phyloP scores from a whole-genome alignment of 345 rosid species.

The Citrus glauca region DNA sequence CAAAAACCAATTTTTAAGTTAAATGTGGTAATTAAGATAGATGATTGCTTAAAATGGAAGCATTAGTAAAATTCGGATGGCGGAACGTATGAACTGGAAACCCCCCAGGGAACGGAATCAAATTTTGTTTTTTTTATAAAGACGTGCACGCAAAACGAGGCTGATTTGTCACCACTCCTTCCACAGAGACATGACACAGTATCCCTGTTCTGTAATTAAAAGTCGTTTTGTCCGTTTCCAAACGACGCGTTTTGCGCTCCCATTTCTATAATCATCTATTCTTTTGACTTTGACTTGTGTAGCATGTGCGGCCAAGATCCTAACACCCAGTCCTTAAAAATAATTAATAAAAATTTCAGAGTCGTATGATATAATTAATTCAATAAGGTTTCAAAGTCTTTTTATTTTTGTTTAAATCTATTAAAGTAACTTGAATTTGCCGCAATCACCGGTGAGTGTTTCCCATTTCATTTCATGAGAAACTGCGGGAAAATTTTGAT shows the following conservation, averaged over 20 bases:
- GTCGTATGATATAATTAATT: background rate
- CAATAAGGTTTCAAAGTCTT: background rate
- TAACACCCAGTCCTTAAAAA: background rate
- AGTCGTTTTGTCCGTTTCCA: constrained; percentile 39
- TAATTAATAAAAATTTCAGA: background rate
- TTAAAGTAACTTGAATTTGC: constrained; percentile 17
- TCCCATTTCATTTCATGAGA: constrained; percentile 31
- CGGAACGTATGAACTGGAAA: background rate
- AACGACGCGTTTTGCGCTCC: constrained; percentile 41
- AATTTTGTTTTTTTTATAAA: constrained; percentile 7
- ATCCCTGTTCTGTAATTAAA: background rate
- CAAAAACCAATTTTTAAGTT: too few species aligned
- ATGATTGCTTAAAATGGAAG: too few species aligned
- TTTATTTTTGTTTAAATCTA: too few species aligned
- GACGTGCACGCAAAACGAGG: constrained; percentile 67
- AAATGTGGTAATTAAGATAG: too few species aligned
- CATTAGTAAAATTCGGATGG: too few species aligned
- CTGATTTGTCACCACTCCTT: constrained; percentile 41
- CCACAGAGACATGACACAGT: background rate
- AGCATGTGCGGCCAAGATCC: constrained; percentile 2
- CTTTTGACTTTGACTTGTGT: constrained; percentile 47
- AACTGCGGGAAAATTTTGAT: background rate
- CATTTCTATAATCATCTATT: constrained; percentile 6
- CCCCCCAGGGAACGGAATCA: background rate
- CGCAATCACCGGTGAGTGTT: constrained; percentile 66